Conservation (phyloP, 495 filamentous ascomycete species). For the Rostrohypoxylon terebratum region DNA sequence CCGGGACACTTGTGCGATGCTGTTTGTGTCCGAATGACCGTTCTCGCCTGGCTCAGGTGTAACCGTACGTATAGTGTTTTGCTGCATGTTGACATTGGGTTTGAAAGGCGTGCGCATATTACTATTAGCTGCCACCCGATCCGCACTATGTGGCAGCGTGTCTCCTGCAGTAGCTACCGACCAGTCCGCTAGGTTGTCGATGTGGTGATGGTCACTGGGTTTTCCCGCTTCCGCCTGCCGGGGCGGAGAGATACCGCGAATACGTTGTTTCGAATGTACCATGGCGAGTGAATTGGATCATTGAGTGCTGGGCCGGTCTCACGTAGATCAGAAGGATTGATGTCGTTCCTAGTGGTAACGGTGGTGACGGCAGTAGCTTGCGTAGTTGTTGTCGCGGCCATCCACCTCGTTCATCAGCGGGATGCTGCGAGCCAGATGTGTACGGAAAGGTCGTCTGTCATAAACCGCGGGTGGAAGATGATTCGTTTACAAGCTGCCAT, state of each 20-base stretch:
- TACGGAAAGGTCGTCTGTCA: slow-evolving; percentile 39
- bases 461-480: slow-evolving; percentile 33
- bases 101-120: slow-evolving; percentile 37
- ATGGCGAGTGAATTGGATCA: slow-evolving; percentile 35
- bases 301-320: slow-evolving; percentile 38
- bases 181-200: slow-evolving; percentile 53
- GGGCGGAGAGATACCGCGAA: slow-evolving; percentile 53
- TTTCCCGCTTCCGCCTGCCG: slow-evolving; percentile 48
- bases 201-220: slow-evolving; percentile 39
- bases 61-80: slow-evolving; percentile 62
- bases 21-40: slow-evolving; percentile 43
- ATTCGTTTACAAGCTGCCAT: slow-evolving; percentile 45
- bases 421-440: slow-evolving; percentile 27
- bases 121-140: slow-evolving; percentile 40
- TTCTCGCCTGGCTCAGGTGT: slow-evolving; percentile 64
- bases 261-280: slow-evolving; percentile 48
- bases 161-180: slow-evolving; percentile 51
- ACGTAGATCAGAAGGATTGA: slow-evolving; percentile 36
- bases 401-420: slow-evolving; percentile 38
- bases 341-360: slow-evolving; percentile 25
- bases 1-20: slow-evolving; percentile 47
- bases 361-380: slow-evolving; percentile 10
- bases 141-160: slow-evolving; percentile 42
- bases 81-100: slow-evolving; percentile 41
- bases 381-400: slow-evolving; percentile 31